Evolutionary conservation across 345 rosid species (phyloP), one percentile per base, ranked within the genome.

Genomic region (Dipteronia dyeriana): DNA sequence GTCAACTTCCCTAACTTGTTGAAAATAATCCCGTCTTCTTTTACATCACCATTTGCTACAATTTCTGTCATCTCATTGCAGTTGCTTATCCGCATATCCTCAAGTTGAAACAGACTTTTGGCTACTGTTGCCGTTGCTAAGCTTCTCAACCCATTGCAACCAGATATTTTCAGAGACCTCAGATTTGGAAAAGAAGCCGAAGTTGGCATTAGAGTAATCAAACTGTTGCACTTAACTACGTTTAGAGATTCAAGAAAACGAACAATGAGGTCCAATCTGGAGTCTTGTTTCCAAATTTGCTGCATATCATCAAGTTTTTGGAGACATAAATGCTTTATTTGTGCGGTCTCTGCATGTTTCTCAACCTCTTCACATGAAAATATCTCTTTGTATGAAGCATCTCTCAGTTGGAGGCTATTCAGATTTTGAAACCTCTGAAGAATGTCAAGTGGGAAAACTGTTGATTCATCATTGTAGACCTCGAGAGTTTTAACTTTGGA

Each of bases 331-430:
- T 11, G 11, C 20, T 41, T 41, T 41, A 41, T 41, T 41, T 41
- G 45, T 41, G 45, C 45, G 9, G 2, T 41, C 10, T 41, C 45
- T 41, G 45, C 2, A 41, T 41, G 10, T 41, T 41, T 41, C 11
- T 41, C 45, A 1, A 62, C 8, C 0, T 31, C 60, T 78, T 78
- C 31, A 79, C 51, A 23, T 19, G 29, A 29, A 79, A 73, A 70
- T 73, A 83, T 23, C 71, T 75, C 22, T 41, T 7, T 1, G 10
- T 41, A 41, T 9, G 45, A 41, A 41, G 9, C 8, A 41, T 41
- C 45, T 8, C 10, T 9, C 45, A 41, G 2, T 41, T 1, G 9
- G 2, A 41, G 45, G 0, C 2, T 1, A 7, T 5, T 7, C 20
- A 54, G 60, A 14, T 2, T 54, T 3, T 13, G 20, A 17, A 54